phyloP scores from a whole-genome alignment of 2,329 filamentous ascomycete genomes.

The Helotiales sp. region DNA sequence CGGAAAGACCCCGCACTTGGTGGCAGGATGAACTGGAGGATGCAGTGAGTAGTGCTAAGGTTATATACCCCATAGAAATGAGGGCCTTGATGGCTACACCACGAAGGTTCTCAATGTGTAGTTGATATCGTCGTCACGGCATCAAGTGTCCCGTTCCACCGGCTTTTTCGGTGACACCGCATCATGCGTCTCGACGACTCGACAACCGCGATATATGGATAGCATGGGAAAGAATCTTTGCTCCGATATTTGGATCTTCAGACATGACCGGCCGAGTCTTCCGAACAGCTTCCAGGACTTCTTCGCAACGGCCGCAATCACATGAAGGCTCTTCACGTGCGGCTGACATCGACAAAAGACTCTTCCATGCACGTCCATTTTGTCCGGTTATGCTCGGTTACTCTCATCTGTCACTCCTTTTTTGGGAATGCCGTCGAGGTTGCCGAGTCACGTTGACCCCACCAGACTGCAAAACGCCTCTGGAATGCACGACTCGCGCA shows the following conservation, averaged over 20 bases:
- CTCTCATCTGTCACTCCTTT: background rate
- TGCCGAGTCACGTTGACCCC: slow-evolving; percentile 11
- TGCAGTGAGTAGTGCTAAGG: background rate
- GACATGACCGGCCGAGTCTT: background rate
- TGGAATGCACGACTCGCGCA: slow-evolving; percentile 1
- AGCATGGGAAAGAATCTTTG: too few species aligned
- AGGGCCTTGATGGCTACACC: background rate
- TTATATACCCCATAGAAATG: background rate
- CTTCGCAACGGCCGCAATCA: slow-evolving; percentile 10
- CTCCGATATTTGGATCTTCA: too few species aligned
- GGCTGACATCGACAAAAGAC: background rate
- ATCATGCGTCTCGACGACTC: background rate
- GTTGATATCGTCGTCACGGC: background rate
- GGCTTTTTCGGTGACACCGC: background rate
- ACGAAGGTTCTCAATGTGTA: background rate
- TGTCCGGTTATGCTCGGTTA: slow-evolving; percentile 20
- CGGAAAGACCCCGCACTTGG: background rate
- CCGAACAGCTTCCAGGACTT: slow-evolving; percentile 4
- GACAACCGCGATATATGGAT: background rate
- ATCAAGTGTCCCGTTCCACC: background rate
- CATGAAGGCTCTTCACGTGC: slow-evolving; percentile 7
- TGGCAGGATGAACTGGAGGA: background rate
- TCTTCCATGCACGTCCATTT: slow-evolving; percentile 15
- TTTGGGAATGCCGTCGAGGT: slow-evolving; percentile 4
- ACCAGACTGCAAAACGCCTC: background rate